These are phyloP conservation scores for Colletotrichum tropicicola DNA, from an alignment of 2,329 filamentous ascomycete species.

Conservation along the genomic window DNA sequence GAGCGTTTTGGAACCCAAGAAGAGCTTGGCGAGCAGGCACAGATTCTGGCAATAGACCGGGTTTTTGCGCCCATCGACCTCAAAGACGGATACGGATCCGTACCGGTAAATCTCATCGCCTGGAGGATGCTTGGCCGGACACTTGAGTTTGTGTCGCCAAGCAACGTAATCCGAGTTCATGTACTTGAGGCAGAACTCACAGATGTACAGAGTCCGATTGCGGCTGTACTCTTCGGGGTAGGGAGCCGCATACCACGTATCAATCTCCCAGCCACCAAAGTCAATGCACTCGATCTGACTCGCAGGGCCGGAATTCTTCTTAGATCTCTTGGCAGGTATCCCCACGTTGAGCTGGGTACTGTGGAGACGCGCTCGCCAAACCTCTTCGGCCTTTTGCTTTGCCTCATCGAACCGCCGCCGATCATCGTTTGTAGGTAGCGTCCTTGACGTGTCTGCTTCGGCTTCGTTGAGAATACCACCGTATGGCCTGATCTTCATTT, in stretches of 20 bases:
- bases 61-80: conserved; percentile 96
- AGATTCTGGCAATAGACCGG: conserved; percentile 99
- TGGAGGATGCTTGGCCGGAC: conserved; percentile 93
- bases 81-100: conserved; percentile 91
- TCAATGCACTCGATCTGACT: conserved; percentile 99
- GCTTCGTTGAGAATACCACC: conserved; percentile 89
- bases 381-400: conserved; percentile 89
- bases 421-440: conserved; percentile 82
- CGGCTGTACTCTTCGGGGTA: conserved; percentile 99
- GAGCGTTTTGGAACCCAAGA: conserved; percentile 97
- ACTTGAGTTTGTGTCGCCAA: conserved; percentile 97
- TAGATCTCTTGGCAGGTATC: conserved; percentile 69
- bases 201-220: conserved; percentile 97
- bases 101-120: conserved; percentile 98
- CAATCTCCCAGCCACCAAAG: conserved; percentile 96
- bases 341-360: conserved; percentile 71
- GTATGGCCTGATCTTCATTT: conserved; percentile 92
- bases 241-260: conserved; percentile 98
- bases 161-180: conserved; percentile 99
- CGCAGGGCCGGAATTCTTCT: conserved; percentile 83
- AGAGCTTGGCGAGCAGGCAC: conserved; percentile 93
- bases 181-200: conserved; percentile 99
- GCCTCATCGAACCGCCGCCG: conserved; percentile 89
- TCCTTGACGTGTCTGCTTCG: conserved; percentile 92
- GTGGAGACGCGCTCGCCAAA: conserved; percentile 78